These are phyloP conservation scores for Zizania latifolia DNA, from an alignment of 176 grass and related monocot genomes.

Conservation along the genomic window DNA sequence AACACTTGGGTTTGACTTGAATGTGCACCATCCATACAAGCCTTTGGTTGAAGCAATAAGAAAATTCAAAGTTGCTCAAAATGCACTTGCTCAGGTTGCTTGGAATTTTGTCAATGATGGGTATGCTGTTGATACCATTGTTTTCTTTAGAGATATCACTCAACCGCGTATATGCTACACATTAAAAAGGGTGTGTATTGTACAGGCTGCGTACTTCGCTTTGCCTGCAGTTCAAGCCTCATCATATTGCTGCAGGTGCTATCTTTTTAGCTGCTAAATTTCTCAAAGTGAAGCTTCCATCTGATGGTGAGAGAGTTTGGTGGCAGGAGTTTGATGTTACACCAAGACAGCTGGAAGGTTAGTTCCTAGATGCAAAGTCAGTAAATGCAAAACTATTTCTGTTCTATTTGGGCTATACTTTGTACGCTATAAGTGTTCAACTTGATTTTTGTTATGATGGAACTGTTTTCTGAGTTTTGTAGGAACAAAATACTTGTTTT, in stretches of 20 bases:
- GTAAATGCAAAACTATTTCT: constrained; percentile 1
- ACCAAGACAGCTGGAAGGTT: constrained; percentile 93
- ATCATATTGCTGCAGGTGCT: constrained; percentile 96
- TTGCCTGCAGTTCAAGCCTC: constrained; percentile 86
- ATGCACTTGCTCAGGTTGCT: constrained; percentile 79
- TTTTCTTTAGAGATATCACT: constrained; percentile 8
- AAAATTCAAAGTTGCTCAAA: constrained; percentile 74
- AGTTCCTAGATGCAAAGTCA: constrained; percentile 33
- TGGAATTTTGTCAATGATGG: constrained; percentile 99
- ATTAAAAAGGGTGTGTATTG: constrained; percentile 30
- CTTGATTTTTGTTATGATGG: background rate
- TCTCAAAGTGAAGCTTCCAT: constrained; percentile 94
- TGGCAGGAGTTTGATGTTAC: constrained; percentile 94
- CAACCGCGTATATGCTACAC: constrained; percentile 25
- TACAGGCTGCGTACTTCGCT: constrained; percentile 54
- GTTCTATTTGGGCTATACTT: background rate
- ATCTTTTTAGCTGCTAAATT: constrained; percentile 97
- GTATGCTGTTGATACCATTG: constrained; percentile 64
- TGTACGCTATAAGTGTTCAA: background rate
- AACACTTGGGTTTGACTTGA: constrained; percentile 87
- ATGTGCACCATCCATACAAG: constrained; percentile 93
- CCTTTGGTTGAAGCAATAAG: constrained; percentile 93
- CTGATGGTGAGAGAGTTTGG: constrained; percentile 87
- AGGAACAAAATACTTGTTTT: background rate
- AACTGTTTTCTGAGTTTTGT: background rate